These are phyloP conservation scores for Eustoma russellianum DNA, from an alignment of 257 asterid genomes.

Conservation along the genomic window DNA sequence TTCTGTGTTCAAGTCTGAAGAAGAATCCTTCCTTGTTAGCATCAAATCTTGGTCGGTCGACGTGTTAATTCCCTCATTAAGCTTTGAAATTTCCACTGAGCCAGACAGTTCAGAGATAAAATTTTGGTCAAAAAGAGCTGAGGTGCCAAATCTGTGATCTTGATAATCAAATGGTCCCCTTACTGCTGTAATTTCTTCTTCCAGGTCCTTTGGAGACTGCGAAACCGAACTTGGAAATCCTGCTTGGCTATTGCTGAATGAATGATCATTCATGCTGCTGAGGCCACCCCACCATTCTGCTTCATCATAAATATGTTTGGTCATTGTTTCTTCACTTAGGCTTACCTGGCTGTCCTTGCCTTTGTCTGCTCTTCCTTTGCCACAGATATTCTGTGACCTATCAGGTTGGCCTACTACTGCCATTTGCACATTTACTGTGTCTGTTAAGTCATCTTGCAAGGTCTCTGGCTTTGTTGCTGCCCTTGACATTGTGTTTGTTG, in stretches of 20 bases:
- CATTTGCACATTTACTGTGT: not conserved
- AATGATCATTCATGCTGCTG: not conserved
- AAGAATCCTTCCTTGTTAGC: conserved; percentile 3
- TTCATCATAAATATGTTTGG: not conserved
- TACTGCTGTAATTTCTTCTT: conserved; percentile 1
- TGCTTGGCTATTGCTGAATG: not conserved
- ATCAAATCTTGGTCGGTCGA: conserved; percentile 2
- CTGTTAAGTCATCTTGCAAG: not conserved
- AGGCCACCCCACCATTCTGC: not conserved
- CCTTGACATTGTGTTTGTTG: not conserved
- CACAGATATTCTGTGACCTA: no score
- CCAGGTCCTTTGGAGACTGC: conserved; percentile 9
- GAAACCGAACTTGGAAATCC: conserved; percentile 4
- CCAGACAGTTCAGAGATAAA: conserved; percentile 8
- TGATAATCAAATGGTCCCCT: conserved; percentile 14
- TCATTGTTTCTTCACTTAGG: not conserved
- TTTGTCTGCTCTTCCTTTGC: not conserved
- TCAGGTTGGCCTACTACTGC: no score
- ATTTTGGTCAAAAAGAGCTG: conserved; percentile 16
- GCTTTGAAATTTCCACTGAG: conserved; percentile 4
- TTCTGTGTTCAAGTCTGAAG: conserved; percentile 1
- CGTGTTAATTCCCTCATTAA: conserved; percentile 3
- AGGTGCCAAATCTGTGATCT: conserved; percentile 14
- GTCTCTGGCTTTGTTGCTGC: not conserved
- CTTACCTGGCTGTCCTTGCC: not conserved